These are phyloP conservation scores for Elongisporangium prolatum DNA, from an alignment of 352 stramenopile species.

Conservation along the genomic window DNA sequence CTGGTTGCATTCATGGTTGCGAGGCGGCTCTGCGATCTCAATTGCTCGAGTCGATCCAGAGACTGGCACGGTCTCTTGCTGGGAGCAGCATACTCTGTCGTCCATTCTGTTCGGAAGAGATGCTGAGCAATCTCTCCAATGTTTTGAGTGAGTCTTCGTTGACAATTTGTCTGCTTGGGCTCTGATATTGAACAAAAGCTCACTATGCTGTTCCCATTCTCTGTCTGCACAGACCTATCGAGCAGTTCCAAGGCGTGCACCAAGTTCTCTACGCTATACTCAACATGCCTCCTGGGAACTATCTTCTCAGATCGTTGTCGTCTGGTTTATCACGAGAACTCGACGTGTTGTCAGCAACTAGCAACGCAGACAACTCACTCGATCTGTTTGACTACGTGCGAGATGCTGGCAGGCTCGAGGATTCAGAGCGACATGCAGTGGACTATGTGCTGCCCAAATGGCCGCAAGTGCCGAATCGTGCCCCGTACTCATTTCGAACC, in stretches of 20 bases:
- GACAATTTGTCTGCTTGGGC: too few relatives aligned
- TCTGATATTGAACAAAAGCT: too few relatives aligned
- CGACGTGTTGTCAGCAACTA: slow-evolving; percentile 8
- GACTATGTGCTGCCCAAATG: slow-evolving; percentile 37
- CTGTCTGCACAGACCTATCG: slow-evolving; percentile 17
- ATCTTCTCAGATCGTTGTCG: slow-evolving; percentile 22
- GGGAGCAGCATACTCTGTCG: slow-evolving; percentile 37
- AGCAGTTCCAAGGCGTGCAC: slow-evolving; percentile 31
- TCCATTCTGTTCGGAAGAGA: slow-evolving; percentile 41
- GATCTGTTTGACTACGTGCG: slow-evolving; percentile 40
- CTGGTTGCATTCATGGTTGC: slow-evolving; percentile 80
- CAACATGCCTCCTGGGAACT: slow-evolving; percentile 31
- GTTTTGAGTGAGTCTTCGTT: too few relatives aligned
- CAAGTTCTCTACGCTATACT: slow-evolving; percentile 20
- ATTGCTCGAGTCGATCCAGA: slow-evolving; percentile 40
- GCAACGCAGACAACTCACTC: slow-evolving; percentile 5
- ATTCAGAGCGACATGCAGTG: slow-evolving; percentile 1
- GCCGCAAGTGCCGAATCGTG: slow-evolving; percentile 29
- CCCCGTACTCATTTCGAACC: slow-evolving; percentile 56
- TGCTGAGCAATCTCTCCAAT: slow-evolving; percentile 22
- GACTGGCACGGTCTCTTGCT: slow-evolving; percentile 26
- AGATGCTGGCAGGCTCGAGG: background rate
- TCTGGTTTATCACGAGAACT: slow-evolving; percentile 1
- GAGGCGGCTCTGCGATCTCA: slow-evolving; percentile 48
- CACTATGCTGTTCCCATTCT: background rate